phyloP scores from a whole-genome alignment of 768 basidiomycete species.

The Kwoniella shandongensis region DNA sequence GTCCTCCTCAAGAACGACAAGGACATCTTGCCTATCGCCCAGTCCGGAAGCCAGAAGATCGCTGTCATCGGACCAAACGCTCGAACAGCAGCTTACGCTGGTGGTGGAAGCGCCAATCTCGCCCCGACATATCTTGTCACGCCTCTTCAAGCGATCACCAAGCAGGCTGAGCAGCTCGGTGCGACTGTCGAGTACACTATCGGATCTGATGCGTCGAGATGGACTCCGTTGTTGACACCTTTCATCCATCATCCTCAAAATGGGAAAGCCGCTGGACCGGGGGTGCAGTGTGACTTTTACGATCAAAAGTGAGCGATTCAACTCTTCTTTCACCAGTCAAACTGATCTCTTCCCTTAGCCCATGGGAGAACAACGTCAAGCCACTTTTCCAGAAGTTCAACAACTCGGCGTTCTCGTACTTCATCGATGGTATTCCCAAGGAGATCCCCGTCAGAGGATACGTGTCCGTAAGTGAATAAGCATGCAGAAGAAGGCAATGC shows the following conservation, averaged over 20 bases:
- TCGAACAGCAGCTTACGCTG: slow-evolving; percentile 51
- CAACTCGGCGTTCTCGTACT: slow-evolving; percentile 27
- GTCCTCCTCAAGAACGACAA: slow-evolving; percentile 68
- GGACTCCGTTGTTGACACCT: slow-evolving; percentile 53
- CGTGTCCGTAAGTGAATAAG: slow-evolving; percentile 23
- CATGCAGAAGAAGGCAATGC: too few species aligned
- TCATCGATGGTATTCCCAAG: slow-evolving; percentile 34
- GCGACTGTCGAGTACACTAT: slow-evolving; percentile 57
- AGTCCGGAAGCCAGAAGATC: slow-evolving; percentile 58
- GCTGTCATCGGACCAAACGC: slow-evolving; percentile 65
- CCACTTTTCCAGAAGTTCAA: slow-evolving; percentile 21
- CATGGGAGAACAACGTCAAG: slow-evolving; percentile 10
- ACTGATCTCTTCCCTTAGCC: neutral
- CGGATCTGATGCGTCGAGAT: slow-evolving; percentile 56
- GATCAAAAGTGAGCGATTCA: slow-evolving; percentile 29
- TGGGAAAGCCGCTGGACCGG: slow-evolving; percentile 44
- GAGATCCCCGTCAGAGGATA: slow-evolving; percentile 40
- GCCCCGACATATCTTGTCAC: slow-evolving; percentile 68
- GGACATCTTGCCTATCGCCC: slow-evolving; percentile 57
- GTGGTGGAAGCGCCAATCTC: slow-evolving; percentile 74
- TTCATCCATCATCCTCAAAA: slow-evolving; percentile 38
- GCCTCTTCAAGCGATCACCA: slow-evolving; percentile 63
- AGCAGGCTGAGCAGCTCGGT: slow-evolving; percentile 51
- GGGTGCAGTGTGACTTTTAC: slow-evolving; percentile 30
- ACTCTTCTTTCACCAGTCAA: neutral